Percentiles rank a stretch among this genome's conserved stretches.
Conservation (phyloP, 2,329 filamentous ascomycete species). For the Sphaerostilbella broomeana region DNA sequence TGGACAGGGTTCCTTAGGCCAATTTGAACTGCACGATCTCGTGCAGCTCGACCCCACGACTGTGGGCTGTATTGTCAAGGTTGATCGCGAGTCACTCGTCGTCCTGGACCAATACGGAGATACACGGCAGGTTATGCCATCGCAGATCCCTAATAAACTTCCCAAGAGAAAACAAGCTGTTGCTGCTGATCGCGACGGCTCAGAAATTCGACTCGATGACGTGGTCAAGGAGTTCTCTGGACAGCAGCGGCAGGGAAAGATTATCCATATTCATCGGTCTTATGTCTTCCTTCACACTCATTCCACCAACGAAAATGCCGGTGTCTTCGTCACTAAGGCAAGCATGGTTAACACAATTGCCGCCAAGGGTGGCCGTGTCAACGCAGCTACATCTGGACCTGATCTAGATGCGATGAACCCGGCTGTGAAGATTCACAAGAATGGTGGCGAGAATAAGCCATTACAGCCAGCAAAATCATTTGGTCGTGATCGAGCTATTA, state of each 20-base stretch:
- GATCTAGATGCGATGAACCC: conserved; percentile 92
- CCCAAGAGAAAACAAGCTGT: conserved; percentile 77
- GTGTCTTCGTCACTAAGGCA: conserved; percentile 82
- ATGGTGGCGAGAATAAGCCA: conserved; percentile 42
- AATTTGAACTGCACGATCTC: conserved; percentile 87
- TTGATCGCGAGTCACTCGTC: conserved; percentile 85
- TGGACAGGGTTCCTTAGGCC: conserved; percentile 74
- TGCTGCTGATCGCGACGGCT: conserved; percentile 85
- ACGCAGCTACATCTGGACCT: conserved; percentile 52
- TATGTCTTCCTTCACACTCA: conserved; percentile 86
- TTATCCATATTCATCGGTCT: conserved; percentile 90
- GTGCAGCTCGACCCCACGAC: conserved; percentile 91
- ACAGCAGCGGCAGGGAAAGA: conserved; percentile 78
- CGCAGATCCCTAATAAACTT: conserved; percentile 85
- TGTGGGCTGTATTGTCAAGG: conserved; percentile 88
- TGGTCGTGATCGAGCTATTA: conserved; percentile 75
- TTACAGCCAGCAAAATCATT: conserved; percentile 66
- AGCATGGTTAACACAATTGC: conserved; percentile 83
- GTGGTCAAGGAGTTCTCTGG: conserved; percentile 86
- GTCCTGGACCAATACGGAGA: conserved; percentile 88
- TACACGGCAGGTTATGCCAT: conserved; percentile 74
- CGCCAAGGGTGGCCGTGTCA: conserved; percentile 84
- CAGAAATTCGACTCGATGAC: conserved; percentile 86
- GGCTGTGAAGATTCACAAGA: conserved; percentile 66
- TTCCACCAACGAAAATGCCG: conserved; percentile 74